Percentiles rank a stretch among this genome's conserved stretches.
phyloP scores from a whole-genome alignment of 2,329 filamentous ascomycete species.

The Hypocreales sp. region DNA sequence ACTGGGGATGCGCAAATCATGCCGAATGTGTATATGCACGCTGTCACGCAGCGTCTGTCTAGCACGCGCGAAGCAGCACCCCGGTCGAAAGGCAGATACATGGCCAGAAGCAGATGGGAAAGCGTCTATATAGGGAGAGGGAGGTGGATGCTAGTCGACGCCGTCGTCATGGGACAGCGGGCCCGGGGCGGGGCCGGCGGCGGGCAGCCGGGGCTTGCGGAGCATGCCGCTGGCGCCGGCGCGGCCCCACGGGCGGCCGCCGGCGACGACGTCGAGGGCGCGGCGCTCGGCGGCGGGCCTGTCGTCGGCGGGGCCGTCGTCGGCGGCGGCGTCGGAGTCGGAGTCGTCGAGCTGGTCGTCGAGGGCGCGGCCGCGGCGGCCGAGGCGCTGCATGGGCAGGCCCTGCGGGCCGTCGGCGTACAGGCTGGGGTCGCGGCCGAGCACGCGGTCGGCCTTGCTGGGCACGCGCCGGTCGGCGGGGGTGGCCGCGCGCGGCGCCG shows the following conservation, averaged over 20 bases:
- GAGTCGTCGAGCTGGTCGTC: slow-evolving; percentile 26
- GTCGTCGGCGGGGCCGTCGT: slow-evolving; percentile 15
- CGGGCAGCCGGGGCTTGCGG: no score
- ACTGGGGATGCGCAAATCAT: no score
- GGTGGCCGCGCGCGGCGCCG: background rate
- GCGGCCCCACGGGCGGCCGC: slow-evolving; percentile 20
- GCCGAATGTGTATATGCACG: no score
- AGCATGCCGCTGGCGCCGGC: slow-evolving; percentile 27
- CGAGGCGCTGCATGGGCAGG: slow-evolving; percentile 31
- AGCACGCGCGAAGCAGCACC: no score
- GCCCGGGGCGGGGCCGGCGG: slow-evolving; percentile 12
- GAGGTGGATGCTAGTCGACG: slow-evolving; percentile 16
- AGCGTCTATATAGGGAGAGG: no score
- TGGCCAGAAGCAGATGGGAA: no score
- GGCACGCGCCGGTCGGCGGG: slow-evolving; percentile 20
- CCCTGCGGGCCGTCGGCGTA: slow-evolving; percentile 33
- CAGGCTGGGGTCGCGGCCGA: slow-evolving; percentile 39
- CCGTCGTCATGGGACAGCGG: slow-evolving; percentile 12
- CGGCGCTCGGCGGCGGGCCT: slow-evolving; percentile 21
- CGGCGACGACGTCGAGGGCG: slow-evolving; percentile 26
- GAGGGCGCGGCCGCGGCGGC: slow-evolving; percentile 25
- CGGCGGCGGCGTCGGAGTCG: slow-evolving; percentile 18
- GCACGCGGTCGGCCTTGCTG: slow-evolving; percentile 42
- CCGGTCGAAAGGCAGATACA: no score
- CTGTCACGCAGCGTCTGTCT: no score